Evolutionary conservation across 305 asterid species (phyloP).

Genomic region (Striga hermonthica): DNA sequence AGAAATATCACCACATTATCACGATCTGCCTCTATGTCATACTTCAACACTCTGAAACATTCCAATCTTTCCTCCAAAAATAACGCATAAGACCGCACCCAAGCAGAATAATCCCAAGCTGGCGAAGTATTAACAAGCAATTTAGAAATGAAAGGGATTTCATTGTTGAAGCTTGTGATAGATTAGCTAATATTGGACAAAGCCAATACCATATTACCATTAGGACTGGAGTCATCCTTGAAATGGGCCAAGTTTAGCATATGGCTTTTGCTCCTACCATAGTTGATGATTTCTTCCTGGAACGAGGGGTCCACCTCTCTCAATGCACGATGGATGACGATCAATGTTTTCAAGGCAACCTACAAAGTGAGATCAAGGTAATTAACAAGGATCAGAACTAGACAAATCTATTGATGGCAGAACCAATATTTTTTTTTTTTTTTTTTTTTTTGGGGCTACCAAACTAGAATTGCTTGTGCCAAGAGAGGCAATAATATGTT

Average conservation of each 20-base stretch:
- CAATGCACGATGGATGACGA: conserved; percentile 94
- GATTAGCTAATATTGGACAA: conserved; percentile 16
- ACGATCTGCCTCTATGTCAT: conserved; percentile 81
- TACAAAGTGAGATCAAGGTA: conserved; percentile 28
- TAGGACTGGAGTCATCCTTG: conserved; percentile 97
- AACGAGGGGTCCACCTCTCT: conserved; percentile 96
- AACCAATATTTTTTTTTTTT: too few species aligned
- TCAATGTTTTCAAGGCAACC: conserved; percentile 96
- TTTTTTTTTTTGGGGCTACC: background rate
- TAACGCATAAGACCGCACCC: conserved; percentile 92
- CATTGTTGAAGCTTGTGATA: conserved; percentile 22
- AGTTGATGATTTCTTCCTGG: conserved; percentile 88
- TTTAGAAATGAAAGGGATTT: conserved; percentile 26
- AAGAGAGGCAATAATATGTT: too few species aligned
- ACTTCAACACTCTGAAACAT: conserved; percentile 81
- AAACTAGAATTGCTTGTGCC: too few species aligned
- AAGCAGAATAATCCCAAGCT: conserved; percentile 99
- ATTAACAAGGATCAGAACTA: conserved; percentile 17
- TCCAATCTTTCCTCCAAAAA: conserved; percentile 97
- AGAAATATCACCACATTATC: conserved; percentile 62
- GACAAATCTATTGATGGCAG: background rate
- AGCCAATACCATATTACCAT: conserved; percentile 45
- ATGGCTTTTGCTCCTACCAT: conserved; percentile 80
- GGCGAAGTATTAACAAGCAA: conserved; percentile 33
- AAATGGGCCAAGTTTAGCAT: conserved; percentile 90